These are phyloP conservation scores for Geotrichum bryndzae DNA, from an alignment of 1,139 yeast species.

Conservation along the genomic window DNA sequence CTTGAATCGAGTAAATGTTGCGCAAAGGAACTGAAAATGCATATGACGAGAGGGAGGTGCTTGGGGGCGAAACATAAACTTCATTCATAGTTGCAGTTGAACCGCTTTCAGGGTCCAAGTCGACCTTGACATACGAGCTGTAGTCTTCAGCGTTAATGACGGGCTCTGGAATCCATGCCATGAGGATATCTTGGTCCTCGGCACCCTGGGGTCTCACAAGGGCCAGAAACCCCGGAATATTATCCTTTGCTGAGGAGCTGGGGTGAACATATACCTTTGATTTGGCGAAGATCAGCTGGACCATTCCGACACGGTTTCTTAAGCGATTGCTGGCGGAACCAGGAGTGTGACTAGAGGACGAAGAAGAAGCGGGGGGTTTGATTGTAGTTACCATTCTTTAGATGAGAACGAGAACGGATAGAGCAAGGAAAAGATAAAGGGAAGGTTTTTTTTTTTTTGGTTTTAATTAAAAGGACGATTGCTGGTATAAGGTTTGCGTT, in stretches of 20 bases:
- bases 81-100: slow-evolving; percentile 22
- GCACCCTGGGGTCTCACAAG: slow-evolving; percentile 51
- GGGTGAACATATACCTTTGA: slow-evolving; percentile 72
- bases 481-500: background rate
- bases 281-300: slow-evolving; percentile 37
- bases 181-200: slow-evolving; percentile 50
- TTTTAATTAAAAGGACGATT: background rate
- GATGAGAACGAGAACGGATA: background rate
- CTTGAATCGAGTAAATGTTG: slow-evolving; percentile 69
- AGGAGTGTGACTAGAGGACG: background rate
- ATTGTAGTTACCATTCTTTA: background rate
- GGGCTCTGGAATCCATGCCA: slow-evolving; percentile 75
- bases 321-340: background rate
- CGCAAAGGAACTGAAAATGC: slow-evolving; percentile 58
- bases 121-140: slow-evolving; percentile 48
- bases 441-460: background rate
- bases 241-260: slow-evolving; percentile 63
- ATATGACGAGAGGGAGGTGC: slow-evolving; percentile 52
- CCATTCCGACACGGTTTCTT: slow-evolving; percentile 16
- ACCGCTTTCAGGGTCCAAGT: slow-evolving; percentile 37
- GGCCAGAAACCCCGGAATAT: slow-evolving; percentile 68
- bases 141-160: slow-evolving; percentile 46
- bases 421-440: background rate
- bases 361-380: background rate
- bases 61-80: slow-evolving; percentile 46